Evolutionary conservation across 495 filamentous ascomycete species (phyloP), one percentile per base, ranked within the genome.

Genomic region (Cercophora scortea): DNA sequence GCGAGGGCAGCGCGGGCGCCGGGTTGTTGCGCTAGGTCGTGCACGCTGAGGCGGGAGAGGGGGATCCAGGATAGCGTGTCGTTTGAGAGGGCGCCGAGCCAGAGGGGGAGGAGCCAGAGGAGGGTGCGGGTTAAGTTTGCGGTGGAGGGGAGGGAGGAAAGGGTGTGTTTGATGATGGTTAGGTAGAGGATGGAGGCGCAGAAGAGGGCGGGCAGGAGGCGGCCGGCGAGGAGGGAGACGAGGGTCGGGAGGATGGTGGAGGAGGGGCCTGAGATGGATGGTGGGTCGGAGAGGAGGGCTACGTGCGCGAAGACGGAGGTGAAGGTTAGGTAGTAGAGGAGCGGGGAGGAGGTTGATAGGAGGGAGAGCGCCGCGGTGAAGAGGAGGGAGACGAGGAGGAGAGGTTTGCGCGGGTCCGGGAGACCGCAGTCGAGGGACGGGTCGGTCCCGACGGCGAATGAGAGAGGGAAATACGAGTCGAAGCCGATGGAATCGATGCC

Each of bases 1-100:
- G 78, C 75, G 45, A 95, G 71, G 1, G 89, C 88, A 0, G 79
- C 61, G 51, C 82, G 83, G 2, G 89, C 89, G 6, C 89, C 88
- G 3, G 88, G 88, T 53, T 95, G 86, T 57, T 84, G 77, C 42
- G 80, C 66, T 13, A 95, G 77, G 62, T 95, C 89, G 58, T 85
- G 83, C 1, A 79, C 75, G 1, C 83, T 93, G 8, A 95, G 71
- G 13, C 89, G 81, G 47, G 85, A 73, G 56, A 95, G 83, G 1
- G 89, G 89, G 56, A 95, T 89, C 69, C 82, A 79, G 44, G 86
- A 85, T 58, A 95, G 82, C 0, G 89, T 95, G 56, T 91, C 85
- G 61, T 95, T 95, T 45, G 84, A 87, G 41, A 95, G 71, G 0
- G 86, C 80, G 25, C 87, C 89, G 45, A 92, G 75, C 81, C 90